Evolutionary conservation across 306 rosid genomes (phyloP).

Genomic region (Vigna unguiculata): DNA sequence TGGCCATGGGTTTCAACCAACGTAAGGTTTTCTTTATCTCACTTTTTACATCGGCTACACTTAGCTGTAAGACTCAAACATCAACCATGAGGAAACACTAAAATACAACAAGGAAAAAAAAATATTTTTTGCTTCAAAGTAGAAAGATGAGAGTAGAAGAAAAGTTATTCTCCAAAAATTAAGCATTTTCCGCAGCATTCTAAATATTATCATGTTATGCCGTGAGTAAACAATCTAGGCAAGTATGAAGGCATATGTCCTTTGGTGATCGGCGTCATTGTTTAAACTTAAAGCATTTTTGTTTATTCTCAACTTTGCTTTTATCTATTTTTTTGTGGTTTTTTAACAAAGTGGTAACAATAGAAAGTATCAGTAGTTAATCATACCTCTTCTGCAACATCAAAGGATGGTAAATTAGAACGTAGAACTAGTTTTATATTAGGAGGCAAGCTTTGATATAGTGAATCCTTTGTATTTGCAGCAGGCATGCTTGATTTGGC

Average conservation of each 20-base stretch:
- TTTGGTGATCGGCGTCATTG: background rate
- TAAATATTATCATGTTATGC: background rate
- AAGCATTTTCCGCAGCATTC: constrained; percentile 24
- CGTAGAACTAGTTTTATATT: constrained; percentile 67
- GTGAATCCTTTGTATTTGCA: constrained; percentile 67
- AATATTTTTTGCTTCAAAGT: constrained; percentile 30
- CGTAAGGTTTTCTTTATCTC: constrained; percentile 73
- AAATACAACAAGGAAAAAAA: background rate
- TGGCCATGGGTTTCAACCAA: constrained; percentile 80
- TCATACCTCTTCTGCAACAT: constrained; percentile 68
- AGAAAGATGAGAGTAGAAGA: constrained; percentile 31
- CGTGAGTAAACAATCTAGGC: background rate
- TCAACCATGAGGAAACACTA: background rate
- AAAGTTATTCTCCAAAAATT: constrained; percentile 3
- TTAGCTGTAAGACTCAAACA: constrained; percentile 57
- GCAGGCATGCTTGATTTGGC: constrained; percentile 67
- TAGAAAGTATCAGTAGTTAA: constrained; percentile 32
- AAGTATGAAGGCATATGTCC: background rate
- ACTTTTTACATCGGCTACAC: constrained; percentile 62
- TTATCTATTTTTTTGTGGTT: constrained; percentile 7
- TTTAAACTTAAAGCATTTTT: constrained; percentile 23
- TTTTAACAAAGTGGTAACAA: constrained; percentile 1
- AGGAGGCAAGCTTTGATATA: constrained; percentile 85
- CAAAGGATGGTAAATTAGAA: constrained; percentile 61
- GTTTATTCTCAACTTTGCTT: constrained; percentile 13